These are phyloP conservation scores for Cyclotella kingstonii DNA, from an alignment of 108 stramenopile genomes.

Conservation along the genomic window DNA sequence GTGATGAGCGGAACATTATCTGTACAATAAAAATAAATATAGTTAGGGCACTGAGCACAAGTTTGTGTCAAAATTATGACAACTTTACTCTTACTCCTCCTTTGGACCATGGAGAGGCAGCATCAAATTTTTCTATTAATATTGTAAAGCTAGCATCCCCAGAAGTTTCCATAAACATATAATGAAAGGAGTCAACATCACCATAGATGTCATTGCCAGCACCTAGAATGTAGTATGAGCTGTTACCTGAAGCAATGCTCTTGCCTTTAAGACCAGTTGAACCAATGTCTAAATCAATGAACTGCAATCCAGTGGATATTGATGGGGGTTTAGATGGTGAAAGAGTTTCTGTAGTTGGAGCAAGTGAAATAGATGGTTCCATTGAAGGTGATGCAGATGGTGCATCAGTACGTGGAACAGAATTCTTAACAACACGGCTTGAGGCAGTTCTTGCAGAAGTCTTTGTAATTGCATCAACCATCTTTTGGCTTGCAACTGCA, in stretches of 20 bases:
- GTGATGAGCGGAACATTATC: too few species aligned
- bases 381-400: constrained; percentile 27
- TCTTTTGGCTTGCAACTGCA: neutral
- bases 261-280: neutral
- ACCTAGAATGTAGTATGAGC: constrained; percentile 21
- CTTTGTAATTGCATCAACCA: constrained; percentile 8
- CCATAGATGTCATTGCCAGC: constrained; percentile 23
- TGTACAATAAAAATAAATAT: too few species aligned
- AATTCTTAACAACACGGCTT: constrained; percentile 16
- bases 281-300: constrained; percentile 8
- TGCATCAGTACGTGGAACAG: constrained; percentile 21
- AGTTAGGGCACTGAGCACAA: too few species aligned
- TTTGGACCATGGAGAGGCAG: constrained; percentile 34
- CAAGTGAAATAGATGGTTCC: constrained; percentile 11
- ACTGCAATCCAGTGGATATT: neutral
- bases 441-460: constrained; percentile 13
- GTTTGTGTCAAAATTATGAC: too few species aligned
- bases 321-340: neutral
- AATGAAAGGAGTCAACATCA: constrained; percentile 31
- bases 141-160: constrained; percentile 32
- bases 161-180: constrained; percentile 39
- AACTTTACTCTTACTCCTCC: constrained; percentile 17
- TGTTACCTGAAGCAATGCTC: constrained; percentile 8
- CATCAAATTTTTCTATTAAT: constrained; percentile 14
- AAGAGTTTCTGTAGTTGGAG: constrained; percentile 8